These are phyloP conservation scores for Penicillium sp. DNA, from an alignment of 2,329 filamentous ascomycete genomes.

Conservation along the genomic window DNA sequence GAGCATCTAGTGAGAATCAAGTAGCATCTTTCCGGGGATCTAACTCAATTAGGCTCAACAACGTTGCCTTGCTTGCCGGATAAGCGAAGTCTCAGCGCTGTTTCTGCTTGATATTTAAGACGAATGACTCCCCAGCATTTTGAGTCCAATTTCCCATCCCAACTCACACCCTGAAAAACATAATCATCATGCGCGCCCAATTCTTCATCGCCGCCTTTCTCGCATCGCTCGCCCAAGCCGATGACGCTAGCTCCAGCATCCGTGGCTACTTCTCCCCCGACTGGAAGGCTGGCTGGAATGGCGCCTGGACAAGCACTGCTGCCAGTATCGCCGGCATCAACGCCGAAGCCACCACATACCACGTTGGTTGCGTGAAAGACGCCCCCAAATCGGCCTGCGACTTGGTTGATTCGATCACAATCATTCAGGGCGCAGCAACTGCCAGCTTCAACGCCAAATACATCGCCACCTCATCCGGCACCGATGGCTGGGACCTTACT, in stretches of 20 bases:
- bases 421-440: slow-evolving; percentile 26
- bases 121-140: neutral
- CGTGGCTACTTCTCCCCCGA: slow-evolving; percentile 12
- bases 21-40: neutral
- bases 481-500: slow-evolving; percentile 16
- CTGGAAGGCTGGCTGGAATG: slow-evolving; percentile 5
- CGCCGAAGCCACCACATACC: slow-evolving; percentile 23
- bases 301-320: slow-evolving; percentile 20
- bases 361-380: slow-evolving; percentile 21
- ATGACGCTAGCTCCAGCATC: slow-evolving; percentile 10
- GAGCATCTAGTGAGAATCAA: no score
- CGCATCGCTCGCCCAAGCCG: slow-evolving; percentile 1
- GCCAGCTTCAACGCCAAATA: slow-evolving; percentile 22
- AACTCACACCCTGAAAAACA: neutral
- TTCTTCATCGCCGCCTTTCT: slow-evolving; percentile 9
- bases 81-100: neutral
- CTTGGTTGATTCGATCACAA: slow-evolving; percentile 20
- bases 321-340: slow-evolving; percentile 26
- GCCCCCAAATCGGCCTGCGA: slow-evolving; percentile 27
- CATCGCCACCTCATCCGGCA: slow-evolving; percentile 10
- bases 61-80: neutral
- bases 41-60: neutral
- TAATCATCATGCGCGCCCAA: slow-evolving; percentile 7
- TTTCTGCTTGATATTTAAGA: neutral
- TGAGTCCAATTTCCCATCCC: neutral